These are phyloP conservation scores for Mortierella polycephala DNA, from an alignment of 371 early-diverging fungal genomes.

Conservation along the genomic window DNA sequence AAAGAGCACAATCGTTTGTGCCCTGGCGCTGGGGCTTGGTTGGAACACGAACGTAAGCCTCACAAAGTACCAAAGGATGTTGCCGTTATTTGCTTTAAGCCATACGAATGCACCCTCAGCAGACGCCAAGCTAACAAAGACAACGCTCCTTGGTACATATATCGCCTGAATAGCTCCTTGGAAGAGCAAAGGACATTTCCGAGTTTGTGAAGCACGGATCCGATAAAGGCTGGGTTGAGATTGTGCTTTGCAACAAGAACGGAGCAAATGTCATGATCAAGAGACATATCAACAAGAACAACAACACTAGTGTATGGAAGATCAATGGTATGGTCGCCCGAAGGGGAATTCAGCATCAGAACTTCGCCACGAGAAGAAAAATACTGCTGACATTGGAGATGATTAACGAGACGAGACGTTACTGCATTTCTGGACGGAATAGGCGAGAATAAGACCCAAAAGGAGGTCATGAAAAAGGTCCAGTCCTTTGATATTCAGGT, in stretches of 20 bases:
- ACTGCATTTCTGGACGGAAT: not conserved
- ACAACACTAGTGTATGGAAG: conserved; percentile 80
- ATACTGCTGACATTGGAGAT: too few relatives aligned
- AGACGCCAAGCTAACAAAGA: not conserved
- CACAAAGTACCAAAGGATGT: too few relatives aligned
- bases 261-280: conserved; percentile 69
- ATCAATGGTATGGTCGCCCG: conserved; percentile 71
- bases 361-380: too few relatives aligned
- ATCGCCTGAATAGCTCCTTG: conserved; percentile 66
- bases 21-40: conserved; percentile 96
- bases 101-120: too few relatives aligned
- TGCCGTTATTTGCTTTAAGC: not conserved
- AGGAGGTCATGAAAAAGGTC: conserved; percentile 71
- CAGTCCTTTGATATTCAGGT: conserved; percentile 85
- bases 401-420: too few relatives aligned
- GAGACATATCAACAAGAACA: conserved; percentile 73
- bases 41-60: conserved; percentile 80
- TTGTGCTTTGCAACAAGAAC: conserved; percentile 73
- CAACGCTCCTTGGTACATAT: not conserved
- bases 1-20: conserved; percentile 98
- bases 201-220: conserved; percentile 94
- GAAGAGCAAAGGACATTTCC: conserved; percentile 86
- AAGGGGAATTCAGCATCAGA: too few relatives aligned
- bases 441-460: conserved; percentile 70
- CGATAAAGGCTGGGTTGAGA: conserved; percentile 81